These are phyloP conservation scores for Hirschfeldia incana DNA, from an alignment of 345 rosid genomes.

Conservation along the genomic window DNA sequence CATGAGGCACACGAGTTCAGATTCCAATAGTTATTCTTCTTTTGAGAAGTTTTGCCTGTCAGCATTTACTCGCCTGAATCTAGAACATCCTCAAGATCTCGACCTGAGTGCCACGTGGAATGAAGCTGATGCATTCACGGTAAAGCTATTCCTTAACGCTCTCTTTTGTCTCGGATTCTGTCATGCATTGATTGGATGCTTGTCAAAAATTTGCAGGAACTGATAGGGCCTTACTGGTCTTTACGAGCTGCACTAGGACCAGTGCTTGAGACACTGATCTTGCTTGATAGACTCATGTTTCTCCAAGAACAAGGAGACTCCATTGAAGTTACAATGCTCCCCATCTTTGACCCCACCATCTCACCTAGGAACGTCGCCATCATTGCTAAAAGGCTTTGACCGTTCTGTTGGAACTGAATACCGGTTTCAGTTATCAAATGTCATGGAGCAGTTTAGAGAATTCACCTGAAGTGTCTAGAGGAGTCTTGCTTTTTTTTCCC, in stretches of 20 bases:
- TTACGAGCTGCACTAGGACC: conserved; percentile 90
- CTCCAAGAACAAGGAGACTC: conserved; percentile 75
- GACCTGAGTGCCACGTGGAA: conserved; percentile 60
- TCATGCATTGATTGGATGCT: conserved; percentile 14
- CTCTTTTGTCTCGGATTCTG: background rate
- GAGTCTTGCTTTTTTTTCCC: background rate
- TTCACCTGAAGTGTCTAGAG: background rate
- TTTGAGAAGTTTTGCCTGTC: conserved; percentile 64
- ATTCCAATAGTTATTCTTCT: conserved; percentile 47
- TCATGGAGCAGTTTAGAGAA: background rate
- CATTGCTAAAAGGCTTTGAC: conserved; percentile 61
- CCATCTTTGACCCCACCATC: conserved; percentile 75
- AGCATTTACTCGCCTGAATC: conserved; percentile 70
- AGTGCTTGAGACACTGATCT: conserved; percentile 73
- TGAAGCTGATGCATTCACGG: conserved; percentile 60
- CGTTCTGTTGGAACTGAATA: background rate
- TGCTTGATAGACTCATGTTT: conserved; percentile 86
- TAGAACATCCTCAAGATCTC: conserved; percentile 52
- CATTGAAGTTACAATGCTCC: conserved; percentile 64
- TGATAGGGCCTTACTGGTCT: conserved; percentile 90
- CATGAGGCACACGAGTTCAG: conserved; percentile 25
- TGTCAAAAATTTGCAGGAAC: conserved; percentile 48
- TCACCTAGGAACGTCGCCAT: conserved; percentile 91
- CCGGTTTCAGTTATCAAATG: background rate
- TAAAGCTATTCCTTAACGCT: conserved; percentile 41